Percentiles rank a stretch among this genome's conserved stretches.
phyloP scores from a whole-genome alignment of 2,329 filamentous ascomycete genomes.

The Pseudogymnoascus sp. region DNA sequence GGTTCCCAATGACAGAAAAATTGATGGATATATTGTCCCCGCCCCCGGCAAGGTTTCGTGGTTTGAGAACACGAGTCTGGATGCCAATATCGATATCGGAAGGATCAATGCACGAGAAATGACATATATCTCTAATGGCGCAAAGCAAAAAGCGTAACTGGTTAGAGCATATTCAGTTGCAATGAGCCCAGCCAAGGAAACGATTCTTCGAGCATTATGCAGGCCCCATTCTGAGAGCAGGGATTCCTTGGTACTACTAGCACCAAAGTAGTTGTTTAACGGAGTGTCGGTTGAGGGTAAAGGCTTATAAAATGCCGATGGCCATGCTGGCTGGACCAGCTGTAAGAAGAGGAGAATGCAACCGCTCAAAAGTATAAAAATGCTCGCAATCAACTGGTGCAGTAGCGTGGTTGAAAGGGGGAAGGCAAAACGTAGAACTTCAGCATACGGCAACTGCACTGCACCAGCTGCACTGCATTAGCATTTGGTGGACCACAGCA shows the following conservation, averaged over 20 bases:
- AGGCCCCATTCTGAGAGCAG: not conserved
- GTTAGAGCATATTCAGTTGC: not conserved
- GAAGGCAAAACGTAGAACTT: conserved; percentile 6
- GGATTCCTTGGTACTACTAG: not conserved
- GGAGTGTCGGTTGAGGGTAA: not conserved
- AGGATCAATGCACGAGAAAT: not conserved
- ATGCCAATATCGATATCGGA: not conserved
- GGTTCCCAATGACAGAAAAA: not conserved
- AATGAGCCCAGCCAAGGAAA: not conserved
- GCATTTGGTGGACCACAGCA: not conserved
- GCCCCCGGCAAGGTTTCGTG: not conserved
- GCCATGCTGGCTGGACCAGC: not conserved
- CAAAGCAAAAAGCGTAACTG: conserved; percentile 1
- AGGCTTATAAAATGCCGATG: not conserved
- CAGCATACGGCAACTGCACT: not conserved
- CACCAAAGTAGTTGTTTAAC: not conserved
- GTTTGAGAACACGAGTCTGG: not conserved
- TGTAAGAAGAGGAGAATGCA: not conserved
- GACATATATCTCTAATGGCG: not conserved
- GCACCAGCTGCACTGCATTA: not conserved
- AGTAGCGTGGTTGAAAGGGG: not conserved
- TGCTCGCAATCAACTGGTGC: not conserved
- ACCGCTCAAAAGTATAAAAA: not conserved
- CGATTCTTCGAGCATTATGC: not conserved
- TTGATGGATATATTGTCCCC: not conserved